phyloP scores from a whole-genome alignment of 768 basidiomycete species.

The Leccinum subgranulosum region DNA sequence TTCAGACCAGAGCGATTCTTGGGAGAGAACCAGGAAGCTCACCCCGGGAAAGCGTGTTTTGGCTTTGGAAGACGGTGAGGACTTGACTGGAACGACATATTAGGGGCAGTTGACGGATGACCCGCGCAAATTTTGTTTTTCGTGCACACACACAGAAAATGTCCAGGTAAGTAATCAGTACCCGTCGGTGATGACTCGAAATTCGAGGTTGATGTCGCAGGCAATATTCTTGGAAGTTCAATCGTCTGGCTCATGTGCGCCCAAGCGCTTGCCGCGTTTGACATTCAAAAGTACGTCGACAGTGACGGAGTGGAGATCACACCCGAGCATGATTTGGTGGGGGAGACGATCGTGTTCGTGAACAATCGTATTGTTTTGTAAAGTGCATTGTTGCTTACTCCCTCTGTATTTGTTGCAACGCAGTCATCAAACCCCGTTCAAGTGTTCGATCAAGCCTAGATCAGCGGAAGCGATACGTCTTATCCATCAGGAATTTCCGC shows the following conservation, averaged over 20 bases:
- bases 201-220: neutral
- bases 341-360: slow-evolving; percentile 7
- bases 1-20: slow-evolving; percentile 25
- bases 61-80: slow-evolving; percentile 20
- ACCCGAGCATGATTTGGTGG: slow-evolving; percentile 38
- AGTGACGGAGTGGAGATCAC: slow-evolving; percentile 38
- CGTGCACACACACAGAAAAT: neutral
- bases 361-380: no score
- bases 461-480: neutral
- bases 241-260: slow-evolving; percentile 9
- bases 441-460: neutral
- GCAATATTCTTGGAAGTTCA: neutral
- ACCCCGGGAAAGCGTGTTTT: slow-evolving; percentile 12
- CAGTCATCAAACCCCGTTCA: neutral
- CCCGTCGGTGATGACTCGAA: neutral
- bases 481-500: neutral
- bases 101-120: neutral
- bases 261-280: slow-evolving; percentile 41
- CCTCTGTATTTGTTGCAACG: neutral
- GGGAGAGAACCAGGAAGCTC: slow-evolving; percentile 13
- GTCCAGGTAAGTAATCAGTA: slow-evolving; percentile 6
- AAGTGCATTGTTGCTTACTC: neutral
- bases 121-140: no score
- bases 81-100: neutral
- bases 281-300: slow-evolving; percentile 39